These are phyloP conservation scores for Trichocomaceae sp. DNA, from an alignment of 2,329 filamentous ascomycete species.

Conservation along the genomic window DNA sequence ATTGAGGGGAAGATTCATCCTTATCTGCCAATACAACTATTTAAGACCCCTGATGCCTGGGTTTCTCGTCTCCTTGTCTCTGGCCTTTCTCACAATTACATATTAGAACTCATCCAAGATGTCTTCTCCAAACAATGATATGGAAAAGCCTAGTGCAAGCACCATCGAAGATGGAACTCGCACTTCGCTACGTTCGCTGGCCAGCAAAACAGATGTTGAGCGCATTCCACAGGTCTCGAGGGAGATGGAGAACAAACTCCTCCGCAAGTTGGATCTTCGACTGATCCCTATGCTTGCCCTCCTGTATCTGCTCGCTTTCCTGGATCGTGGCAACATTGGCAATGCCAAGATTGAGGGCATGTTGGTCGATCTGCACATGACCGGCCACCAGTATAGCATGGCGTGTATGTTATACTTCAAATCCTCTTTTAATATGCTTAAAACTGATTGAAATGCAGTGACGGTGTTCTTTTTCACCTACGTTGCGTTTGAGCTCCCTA, in stretches of 20 bases:
- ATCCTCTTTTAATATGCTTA: too few relatives aligned
- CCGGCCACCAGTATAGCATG: constrained; percentile 22
- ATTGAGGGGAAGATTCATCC: constrained; percentile 2
- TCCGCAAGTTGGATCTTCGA: constrained; percentile 33
- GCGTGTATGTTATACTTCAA: constrained; percentile 14
- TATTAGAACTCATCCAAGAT: background rate
- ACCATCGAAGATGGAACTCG: constrained; percentile 1
- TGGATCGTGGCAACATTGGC: constrained; percentile 48
- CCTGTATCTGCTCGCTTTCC: constrained; percentile 40
- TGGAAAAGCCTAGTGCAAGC: background rate
- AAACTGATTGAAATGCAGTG: constrained; percentile 37
- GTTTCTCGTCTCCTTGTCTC: background rate
- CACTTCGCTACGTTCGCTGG: background rate
- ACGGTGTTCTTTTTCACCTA: constrained; percentile 51
- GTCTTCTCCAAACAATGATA: constrained; percentile 1
- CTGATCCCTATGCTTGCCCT: constrained; percentile 32
- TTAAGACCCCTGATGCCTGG: background rate
- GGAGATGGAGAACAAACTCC: constrained; percentile 24
- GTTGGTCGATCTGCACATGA: constrained; percentile 43
- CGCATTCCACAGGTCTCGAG: background rate
- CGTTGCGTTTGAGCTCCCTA: constrained; percentile 36
- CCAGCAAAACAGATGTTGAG: background rate
- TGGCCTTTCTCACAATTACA: background rate
- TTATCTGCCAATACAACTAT: background rate
- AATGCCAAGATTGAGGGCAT: constrained; percentile 52